Base-by-base conservation (phyloP, 305 asterid genomes). In the Rubia occidens region DNA sequence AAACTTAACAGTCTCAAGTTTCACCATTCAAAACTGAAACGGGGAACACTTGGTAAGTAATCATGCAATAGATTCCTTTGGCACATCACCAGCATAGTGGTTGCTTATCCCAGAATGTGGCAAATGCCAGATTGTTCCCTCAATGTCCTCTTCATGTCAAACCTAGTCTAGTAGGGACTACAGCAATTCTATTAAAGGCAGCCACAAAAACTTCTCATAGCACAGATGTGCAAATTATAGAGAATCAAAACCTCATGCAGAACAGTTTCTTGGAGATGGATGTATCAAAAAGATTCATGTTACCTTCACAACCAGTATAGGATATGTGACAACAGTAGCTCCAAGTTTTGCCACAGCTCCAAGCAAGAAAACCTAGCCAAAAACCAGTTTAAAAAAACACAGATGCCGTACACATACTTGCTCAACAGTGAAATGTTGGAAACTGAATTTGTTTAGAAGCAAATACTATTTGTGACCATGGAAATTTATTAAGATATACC, bases 331-430 rank as follows among this genome's bases (percentile, higher is more conserved):
- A 53, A 94, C 88, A 29, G 99, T 94, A 51, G 97, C 99, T 73
- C 99, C 99, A 74, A 94, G 96, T 86, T 94, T 94, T 69, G 99
- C 99, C 84, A 91, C 69, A 69, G 99, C 99, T 81, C 99, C 99
- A 43, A 94, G 93, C 80, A 94, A 78, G 80, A 94, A 94, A 82
- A 91, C 83, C 99, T 94, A 73, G 69, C 61, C 69, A 73, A 37
- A 72, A 47, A 71, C 65, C 29, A 72, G n/a, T 7, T 8, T 35
- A 1, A 5, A 35, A 35, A 35, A 35, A 35, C 6, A 35, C 58
- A 6, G 58, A 17, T 51, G 70, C 61, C 72, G 44, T 21, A 70
- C 66, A 70, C 64, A 69, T 18, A 59, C 26, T 60, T 68, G n/a
- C 29, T 55, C 60, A 71, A 62, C n/a, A 59, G 17, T 29, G 58